Base-by-base conservation (phyloP, 148 eudicot species). In the Diospyros kaki region DNA sequence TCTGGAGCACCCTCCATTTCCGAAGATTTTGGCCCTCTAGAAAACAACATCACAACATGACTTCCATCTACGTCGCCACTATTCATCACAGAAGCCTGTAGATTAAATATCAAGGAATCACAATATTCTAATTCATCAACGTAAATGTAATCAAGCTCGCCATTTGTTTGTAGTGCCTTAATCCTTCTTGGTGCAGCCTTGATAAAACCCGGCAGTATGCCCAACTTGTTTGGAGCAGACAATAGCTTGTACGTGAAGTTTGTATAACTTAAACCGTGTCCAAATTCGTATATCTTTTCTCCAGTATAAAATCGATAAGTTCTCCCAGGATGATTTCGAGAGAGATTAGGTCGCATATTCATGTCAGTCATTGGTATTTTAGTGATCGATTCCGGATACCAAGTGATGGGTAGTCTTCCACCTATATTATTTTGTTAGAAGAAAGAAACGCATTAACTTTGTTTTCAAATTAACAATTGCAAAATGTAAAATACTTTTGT, bases 231-330 rank as follows among this genome's bases (percentile, higher is more conserved):
- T 50, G 98, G 97, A 9, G 86, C 86, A 48, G 92, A 83, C 68
- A 88, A 15, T 64, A 93, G 66, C 75, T 86, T 86, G 86, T 90
- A 88, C 5, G 81, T 81, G 89, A 82, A 91, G 15, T 42, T 78
- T 13, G 98, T 80, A 69, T 93, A 95, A 87, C 98, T 93, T 69
- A 90, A 79, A 69, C 99, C 98, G 55, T 95, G 79, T 65, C 99
- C 99, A 76, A 95, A 95, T 38, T 72, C 81, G 68, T 88, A 95
- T 5, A 93, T 79, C 9, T 73, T 74, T 42, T 84, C 79, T 55
- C 94, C 98, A 1, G 93, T 91, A 74, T 95, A 95, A 72, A 95
- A 95, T 56, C 99, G 86, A 66, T 95, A 84, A 71, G 98, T 95
- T 82, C 99, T 88, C 76, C 99, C 99, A 0, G 98, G 97, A 84